Conservation (phyloP, 2,329 filamentous ascomycete genomes). For the Exutisphaerella laricina region DNA sequence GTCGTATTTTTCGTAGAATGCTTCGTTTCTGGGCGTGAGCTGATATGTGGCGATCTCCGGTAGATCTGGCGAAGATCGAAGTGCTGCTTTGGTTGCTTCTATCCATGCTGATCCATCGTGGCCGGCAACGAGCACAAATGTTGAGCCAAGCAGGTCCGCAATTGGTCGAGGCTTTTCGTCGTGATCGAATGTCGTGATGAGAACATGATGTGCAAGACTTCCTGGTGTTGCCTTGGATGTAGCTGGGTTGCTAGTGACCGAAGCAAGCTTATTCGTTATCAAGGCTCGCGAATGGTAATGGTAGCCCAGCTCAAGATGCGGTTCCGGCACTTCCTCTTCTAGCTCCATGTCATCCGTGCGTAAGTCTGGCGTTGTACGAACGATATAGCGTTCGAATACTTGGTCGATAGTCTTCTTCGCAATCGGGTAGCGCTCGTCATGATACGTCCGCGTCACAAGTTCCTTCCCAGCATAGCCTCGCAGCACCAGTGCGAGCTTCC, state of each 20-base stretch:
- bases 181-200: slow-evolving; percentile 54
- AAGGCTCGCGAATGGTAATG: slow-evolving; percentile 7
- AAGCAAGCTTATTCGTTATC: slow-evolving; percentile 4
- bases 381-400: slow-evolving; percentile 36
- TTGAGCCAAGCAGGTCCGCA: slow-evolving; percentile 23
- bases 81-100: slow-evolving; percentile 36
- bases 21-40: slow-evolving; percentile 36
- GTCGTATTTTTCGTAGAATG: slow-evolving; percentile 44
- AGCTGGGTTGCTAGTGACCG: slow-evolving; percentile 26
- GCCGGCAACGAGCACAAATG: slow-evolving; percentile 41
- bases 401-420: slow-evolving; percentile 8
- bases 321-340: slow-evolving; percentile 21
- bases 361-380: slow-evolving; percentile 51
- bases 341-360: slow-evolving; percentile 36
- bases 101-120: slow-evolving; percentile 50
- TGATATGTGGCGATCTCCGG: slow-evolving; percentile 5
- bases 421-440: slow-evolving; percentile 33
- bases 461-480: slow-evolving; percentile 15
- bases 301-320: slow-evolving; percentile 10
- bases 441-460: slow-evolving; percentile 27
- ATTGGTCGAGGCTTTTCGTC: slow-evolving; percentile 42
- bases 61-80: background rate
- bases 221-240: slow-evolving; percentile 3
- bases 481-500: slow-evolving; percentile 18
- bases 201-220: slow-evolving; percentile 7